Evolutionary conservation across 169 alveolate species (phyloP), one percentile per base, ranked within the genome.

Genomic region (Babesia microti): DNA sequence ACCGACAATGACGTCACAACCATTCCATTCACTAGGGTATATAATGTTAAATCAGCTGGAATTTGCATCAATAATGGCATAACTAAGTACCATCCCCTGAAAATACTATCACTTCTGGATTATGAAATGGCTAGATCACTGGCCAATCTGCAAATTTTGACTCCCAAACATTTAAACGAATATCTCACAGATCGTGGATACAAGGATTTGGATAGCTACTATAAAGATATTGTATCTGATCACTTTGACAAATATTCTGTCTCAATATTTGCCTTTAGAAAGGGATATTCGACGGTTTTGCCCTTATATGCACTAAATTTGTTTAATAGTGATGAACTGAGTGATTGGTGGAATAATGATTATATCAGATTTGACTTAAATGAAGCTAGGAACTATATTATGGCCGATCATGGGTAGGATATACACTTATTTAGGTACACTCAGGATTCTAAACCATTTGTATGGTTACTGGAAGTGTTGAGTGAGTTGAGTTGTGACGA

Each of bases 391-490:
- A 87, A 79, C 32, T 79, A 78, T 48, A 59, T 89, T 24, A 47
- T 72, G 17, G 91, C 96, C 9, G 93, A 83, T 40, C 94, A 87
- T 68, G 96, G 96, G 28, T 84, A 75, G 60, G 70, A 76, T 44
- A 1, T 15, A 14, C 22, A 56, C 14, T 42, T 57, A 18, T n/a
- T 15, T n/a, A 42, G 69, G n/a, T 75, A 76, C 50, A 49, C 63
- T 14, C 53, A 58, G 46, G 72, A 56, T 15, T 68, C 83, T 15
- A 28, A 53, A 26, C 69, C 74, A 21, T 72, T 67, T 45, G 48
- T 67, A 39, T 47, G 59, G 26, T 52, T 89, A 37, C 56, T 89
- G 34, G 68, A 53, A 29, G 63, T 74, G 37, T 54, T 89, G 59
- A 41, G 74, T 26, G 74, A 66, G 48, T 76, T 89, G 24, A 44